phyloP scores from a whole-genome alignment of 106 monocot species.

The Apostasia shenzhenica region DNA sequence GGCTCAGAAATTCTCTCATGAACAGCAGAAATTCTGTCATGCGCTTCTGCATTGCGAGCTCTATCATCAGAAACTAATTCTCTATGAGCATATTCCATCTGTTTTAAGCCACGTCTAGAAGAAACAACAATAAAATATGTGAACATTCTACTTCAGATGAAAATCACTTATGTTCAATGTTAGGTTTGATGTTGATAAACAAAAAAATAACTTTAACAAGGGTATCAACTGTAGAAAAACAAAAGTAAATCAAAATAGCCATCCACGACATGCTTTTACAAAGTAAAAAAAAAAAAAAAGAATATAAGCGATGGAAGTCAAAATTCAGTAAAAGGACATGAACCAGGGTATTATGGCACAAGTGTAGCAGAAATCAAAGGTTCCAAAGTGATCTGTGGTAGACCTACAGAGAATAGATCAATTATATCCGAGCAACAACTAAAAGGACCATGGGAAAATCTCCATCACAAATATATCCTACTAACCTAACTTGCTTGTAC shows the following conservation, averaged over 20 bases:
- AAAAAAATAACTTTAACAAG: not conserved
- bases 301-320: not conserved
- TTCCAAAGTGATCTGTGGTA: no score
- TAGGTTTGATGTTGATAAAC: not conserved
- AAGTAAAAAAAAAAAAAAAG: conserved; percentile 1
- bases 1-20: conserved; percentile 28
- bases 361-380: no score
- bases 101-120: conserved; percentile 44
- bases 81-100: conserved; percentile 28
- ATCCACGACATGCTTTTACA: not conserved
- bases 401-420: no score
- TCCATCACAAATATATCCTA: no score
- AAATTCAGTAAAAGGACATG: no score
- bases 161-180: not conserved
- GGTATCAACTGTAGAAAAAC: not conserved
- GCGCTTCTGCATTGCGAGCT: conserved; percentile 21
- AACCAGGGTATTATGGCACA: no score
- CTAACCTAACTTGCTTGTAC: no score
- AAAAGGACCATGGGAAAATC: no score
- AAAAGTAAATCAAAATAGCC: not conserved
- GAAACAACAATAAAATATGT: not conserved
- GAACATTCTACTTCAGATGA: not conserved
- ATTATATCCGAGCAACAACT: no score
- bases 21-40: conserved; percentile 21
- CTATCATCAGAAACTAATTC: conserved; percentile 32